phyloP scores from a whole-genome alignment of 495 filamentous ascomycete genomes.

The Daldinia childiae region DNA sequence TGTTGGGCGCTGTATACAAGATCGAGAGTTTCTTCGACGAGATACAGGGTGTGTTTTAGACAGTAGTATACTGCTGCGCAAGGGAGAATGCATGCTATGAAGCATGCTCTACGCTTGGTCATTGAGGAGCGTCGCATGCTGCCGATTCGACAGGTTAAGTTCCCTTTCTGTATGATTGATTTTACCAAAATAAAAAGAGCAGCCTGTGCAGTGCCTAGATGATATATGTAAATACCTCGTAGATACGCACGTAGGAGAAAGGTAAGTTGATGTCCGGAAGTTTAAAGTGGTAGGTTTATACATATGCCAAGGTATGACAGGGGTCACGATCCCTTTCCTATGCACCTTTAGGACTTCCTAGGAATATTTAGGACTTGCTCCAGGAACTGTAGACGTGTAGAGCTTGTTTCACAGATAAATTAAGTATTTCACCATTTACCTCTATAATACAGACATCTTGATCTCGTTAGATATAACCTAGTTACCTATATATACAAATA shows the following conservation, averaged over 20 bases:
- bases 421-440: too few species aligned
- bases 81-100: not conserved
- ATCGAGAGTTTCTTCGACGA: not conserved
- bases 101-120: not conserved
- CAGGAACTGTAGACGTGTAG: not conserved
- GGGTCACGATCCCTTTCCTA: not conserved
- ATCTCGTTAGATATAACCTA: too few species aligned
- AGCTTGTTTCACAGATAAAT: not conserved
- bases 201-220: too few species aligned
- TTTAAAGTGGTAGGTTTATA: not conserved
- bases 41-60: not conserved
- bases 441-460: too few species aligned
- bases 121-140: not conserved
- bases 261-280: not conserved
- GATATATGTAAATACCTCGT: not conserved
- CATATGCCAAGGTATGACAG: not conserved
- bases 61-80: slow-evolving; percentile 13
- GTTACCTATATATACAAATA: too few species aligned
- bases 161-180: not conserved
- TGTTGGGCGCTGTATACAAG: not conserved
- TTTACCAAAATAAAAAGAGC: not conserved
- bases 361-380: not conserved
- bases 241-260: not conserved
- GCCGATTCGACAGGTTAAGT: not conserved
- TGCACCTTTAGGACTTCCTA: not conserved